Conservation (phyloP, 2,329 filamentous ascomycete species). For the Botrytis elliptica region DNA sequence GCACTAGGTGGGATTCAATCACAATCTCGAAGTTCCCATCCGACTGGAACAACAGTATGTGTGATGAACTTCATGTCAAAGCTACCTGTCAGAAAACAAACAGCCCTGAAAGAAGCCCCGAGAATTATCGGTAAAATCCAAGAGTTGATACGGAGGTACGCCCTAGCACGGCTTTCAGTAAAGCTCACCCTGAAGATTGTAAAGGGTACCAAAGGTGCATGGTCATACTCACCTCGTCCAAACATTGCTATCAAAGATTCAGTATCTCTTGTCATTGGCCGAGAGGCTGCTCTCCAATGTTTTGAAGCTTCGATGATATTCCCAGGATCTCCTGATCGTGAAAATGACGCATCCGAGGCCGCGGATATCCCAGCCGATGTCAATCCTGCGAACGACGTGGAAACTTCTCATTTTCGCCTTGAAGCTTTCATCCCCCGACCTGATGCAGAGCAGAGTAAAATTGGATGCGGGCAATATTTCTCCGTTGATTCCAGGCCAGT, state of each 20-base stretch:
- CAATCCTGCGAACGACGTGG: not conserved
- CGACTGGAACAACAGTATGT: slow-evolving; percentile 67
- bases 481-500: slow-evolving; percentile 69
- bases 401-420: slow-evolving; percentile 44
- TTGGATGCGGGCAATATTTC: slow-evolving; percentile 57
- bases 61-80: slow-evolving; percentile 58
- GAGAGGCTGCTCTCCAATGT: slow-evolving; percentile 55
- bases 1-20: slow-evolving; percentile 42
- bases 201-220: slow-evolving; percentile 52
- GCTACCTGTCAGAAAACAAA: slow-evolving; percentile 63
- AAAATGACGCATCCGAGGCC: not conserved
- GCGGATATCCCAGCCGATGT: not conserved
- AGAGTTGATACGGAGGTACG: slow-evolving; percentile 61
- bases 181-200: slow-evolving; percentile 60
- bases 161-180: slow-evolving; percentile 62
- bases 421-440: slow-evolving; percentile 58
- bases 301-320: slow-evolving; percentile 39
- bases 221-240: slow-evolving; percentile 60
- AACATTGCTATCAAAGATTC: slow-evolving; percentile 55
- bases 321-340: slow-evolving; percentile 23
- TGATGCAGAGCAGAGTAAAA: slow-evolving; percentile 45
- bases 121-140: slow-evolving; percentile 59
- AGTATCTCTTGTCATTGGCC: slow-evolving; percentile 61
- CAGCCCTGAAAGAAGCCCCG: slow-evolving; percentile 54
- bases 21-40: slow-evolving; percentile 47